Evolutionary conservation across 768 basidiomycete genomes (phyloP).

Genomic region (Kwoniella bestiolae): DNA sequence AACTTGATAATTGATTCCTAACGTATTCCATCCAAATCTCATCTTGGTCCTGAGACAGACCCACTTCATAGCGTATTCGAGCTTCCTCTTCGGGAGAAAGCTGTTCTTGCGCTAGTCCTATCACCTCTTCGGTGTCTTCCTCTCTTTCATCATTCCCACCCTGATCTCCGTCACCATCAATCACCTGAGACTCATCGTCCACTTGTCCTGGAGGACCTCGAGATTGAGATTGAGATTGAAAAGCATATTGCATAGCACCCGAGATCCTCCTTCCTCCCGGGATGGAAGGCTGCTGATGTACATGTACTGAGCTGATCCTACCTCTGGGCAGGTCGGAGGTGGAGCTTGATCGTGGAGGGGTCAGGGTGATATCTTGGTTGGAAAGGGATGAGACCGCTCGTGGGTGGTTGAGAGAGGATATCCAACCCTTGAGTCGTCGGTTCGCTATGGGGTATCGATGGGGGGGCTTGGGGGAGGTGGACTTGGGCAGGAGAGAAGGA

Average conservation of each 20-base stretch:
- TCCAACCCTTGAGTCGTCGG: conserved; percentile 24
- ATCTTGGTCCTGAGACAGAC: conserved; percentile 19
- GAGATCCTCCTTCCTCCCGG: conserved; percentile 18
- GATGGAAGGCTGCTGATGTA: background rate
- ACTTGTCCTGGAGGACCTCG: background rate
- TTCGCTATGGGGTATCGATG: background rate
- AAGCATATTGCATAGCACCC: conserved; percentile 27
- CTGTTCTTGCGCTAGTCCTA: background rate
- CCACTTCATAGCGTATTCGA: conserved; percentile 16
- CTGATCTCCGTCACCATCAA: background rate
- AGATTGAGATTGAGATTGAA: background rate
- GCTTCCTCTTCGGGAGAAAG: conserved; percentile 1
- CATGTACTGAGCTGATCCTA: background rate
- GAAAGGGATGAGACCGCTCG: background rate
- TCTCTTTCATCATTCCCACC: background rate
- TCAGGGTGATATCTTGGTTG: background rate
- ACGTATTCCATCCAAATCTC: conserved; percentile 46
- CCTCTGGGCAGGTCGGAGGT: background rate
- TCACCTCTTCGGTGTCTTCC: background rate
- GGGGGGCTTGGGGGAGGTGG: background rate
- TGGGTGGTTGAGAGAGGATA: conserved; percentile 20
- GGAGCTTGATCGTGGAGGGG: conserved; percentile 1
- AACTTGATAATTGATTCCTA: conserved; percentile 32
- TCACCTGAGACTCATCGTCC: background rate
- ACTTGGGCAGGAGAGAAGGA: background rate